A percentile compares a stretch with the other conserved stretches of the same genome.
These are phyloP conservation scores for Madurella fahalii DNA, from an alignment of 2,329 filamentous ascomycete species.

Conservation along the genomic window DNA sequence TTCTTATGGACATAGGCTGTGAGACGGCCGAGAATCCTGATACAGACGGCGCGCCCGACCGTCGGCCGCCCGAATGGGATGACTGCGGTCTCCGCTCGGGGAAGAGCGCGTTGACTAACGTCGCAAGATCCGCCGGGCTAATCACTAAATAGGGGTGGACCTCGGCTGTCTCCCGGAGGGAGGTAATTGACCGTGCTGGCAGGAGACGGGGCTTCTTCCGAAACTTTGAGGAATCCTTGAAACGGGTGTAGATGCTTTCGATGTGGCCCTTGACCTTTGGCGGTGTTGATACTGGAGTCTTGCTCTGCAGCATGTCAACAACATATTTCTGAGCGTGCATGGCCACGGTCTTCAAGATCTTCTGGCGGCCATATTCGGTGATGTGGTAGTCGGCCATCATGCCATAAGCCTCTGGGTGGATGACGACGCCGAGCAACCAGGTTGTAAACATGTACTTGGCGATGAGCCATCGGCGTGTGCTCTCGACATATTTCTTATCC, in stretches of 20 bases:
- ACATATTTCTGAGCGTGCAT: slow-evolving; percentile 75
- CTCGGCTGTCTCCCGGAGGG: slow-evolving; percentile 69
- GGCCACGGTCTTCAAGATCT: slow-evolving; percentile 73
- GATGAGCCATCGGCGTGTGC: slow-evolving; percentile 77
- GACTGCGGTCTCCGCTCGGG: slow-evolving; percentile 67
- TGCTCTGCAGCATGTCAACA: slow-evolving; percentile 70
- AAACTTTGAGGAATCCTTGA: slow-evolving; percentile 49
- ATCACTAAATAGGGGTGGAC: slow-evolving; percentile 77
- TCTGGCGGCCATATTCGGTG: slow-evolving; percentile 83
- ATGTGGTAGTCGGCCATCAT: slow-evolving; percentile 89
- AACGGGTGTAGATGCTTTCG: slow-evolving; percentile 65
- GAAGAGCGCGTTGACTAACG: slow-evolving; percentile 78
- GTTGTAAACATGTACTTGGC: slow-evolving; percentile 89
- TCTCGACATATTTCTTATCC: slow-evolving; percentile 65
- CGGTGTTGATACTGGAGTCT: slow-evolving; percentile 59
- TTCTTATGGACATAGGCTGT: slow-evolving; percentile 61
- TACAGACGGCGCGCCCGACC: slow-evolving; percentile 63
- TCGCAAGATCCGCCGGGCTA: slow-evolving; percentile 73
- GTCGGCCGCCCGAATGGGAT: slow-evolving; percentile 56
- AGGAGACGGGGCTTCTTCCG: slow-evolving; percentile 56
- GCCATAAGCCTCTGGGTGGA: slow-evolving; percentile 77
- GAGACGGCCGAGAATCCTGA: slow-evolving; percentile 66
- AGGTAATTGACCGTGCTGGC: slow-evolving; percentile 68
- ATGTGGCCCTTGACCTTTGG: slow-evolving; percentile 63
- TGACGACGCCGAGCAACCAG: slow-evolving; percentile 78